Evolutionary conservation across 1,139 yeast species (phyloP).

Genomic region (Dujonia santamariae): DNA sequence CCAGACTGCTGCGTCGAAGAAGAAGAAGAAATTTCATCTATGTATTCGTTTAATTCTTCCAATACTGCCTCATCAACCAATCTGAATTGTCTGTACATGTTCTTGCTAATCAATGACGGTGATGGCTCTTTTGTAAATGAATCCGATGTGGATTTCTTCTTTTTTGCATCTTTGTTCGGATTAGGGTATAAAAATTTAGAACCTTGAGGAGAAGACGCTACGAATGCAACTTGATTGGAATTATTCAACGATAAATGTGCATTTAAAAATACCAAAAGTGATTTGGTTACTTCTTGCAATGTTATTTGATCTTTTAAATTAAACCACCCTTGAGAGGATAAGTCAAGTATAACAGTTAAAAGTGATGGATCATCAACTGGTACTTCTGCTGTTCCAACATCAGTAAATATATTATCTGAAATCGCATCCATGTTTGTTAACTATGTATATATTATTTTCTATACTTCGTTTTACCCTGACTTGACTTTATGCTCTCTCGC

Average conservation of each 20-base stretch:
- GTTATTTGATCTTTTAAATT: slow-evolving; percentile 42
- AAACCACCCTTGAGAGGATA: slow-evolving; percentile 78
- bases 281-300: slow-evolving; percentile 54
- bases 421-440: slow-evolving; percentile 81
- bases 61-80: slow-evolving; percentile 76
- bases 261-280: slow-evolving; percentile 70
- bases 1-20: slow-evolving; percentile 26
- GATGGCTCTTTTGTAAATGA: slow-evolving; percentile 8
- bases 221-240: slow-evolving; percentile 79
- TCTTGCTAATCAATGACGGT: slow-evolving; percentile 24
- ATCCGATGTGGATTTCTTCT: slow-evolving; percentile 9
- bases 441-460: too few relatives aligned
- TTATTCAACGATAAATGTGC: slow-evolving; percentile 86
- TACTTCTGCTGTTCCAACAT: slow-evolving; percentile 30
- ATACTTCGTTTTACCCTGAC: too few relatives aligned
- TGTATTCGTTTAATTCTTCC: slow-evolving; percentile 51
- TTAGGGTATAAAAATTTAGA: slow-evolving; percentile 73
- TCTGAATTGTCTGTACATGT: slow-evolving; percentile 84
- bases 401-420: slow-evolving; percentile 62
- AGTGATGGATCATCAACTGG: slow-evolving; percentile 73
- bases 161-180: slow-evolving; percentile 23
- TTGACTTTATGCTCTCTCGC: too few relatives aligned
- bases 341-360: slow-evolving; percentile 73
- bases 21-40: slow-evolving; percentile 28
- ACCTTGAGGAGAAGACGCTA: slow-evolving; percentile 73